Percentiles rank a stretch among this genome's conserved stretches.
phyloP scores from a whole-genome alignment of 1,139 yeast species.

The Geotrichum phurueaensis region DNA sequence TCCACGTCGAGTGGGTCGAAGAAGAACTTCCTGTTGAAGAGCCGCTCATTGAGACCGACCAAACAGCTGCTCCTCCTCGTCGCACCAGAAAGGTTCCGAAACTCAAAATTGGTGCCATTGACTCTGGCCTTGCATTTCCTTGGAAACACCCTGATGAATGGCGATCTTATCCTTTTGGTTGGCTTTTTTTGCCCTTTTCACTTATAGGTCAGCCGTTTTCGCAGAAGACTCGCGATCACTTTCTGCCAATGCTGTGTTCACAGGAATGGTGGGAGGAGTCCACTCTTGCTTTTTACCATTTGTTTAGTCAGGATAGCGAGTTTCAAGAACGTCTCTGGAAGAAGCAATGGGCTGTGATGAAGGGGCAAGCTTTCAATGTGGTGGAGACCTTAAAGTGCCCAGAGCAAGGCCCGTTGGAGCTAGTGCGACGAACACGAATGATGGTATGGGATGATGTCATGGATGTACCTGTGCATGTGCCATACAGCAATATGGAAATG shows the following conservation, averaged over 20 bases:
- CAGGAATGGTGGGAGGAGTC: slow-evolving; percentile 69
- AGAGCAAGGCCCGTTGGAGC: slow-evolving; percentile 62
- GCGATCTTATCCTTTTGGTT: slow-evolving; percentile 76
- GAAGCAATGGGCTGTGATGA: slow-evolving; percentile 63
- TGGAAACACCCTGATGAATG: slow-evolving; percentile 84
- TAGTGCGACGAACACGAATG: slow-evolving; percentile 54
- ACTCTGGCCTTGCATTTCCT: slow-evolving; percentile 70
- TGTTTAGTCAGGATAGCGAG: slow-evolving; percentile 53
- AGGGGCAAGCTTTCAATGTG: slow-evolving; percentile 75
- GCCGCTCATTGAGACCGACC: slow-evolving; percentile 14
- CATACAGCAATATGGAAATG: slow-evolving; percentile 28
- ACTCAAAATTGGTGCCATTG: slow-evolving; percentile 65
- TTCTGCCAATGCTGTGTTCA: slow-evolving; percentile 54
- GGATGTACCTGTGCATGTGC: slow-evolving; percentile 48
- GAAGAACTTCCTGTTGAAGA: slow-evolving; percentile 23
- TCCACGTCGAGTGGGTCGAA: slow-evolving; percentile 46
- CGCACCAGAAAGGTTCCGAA: slow-evolving; percentile 32
- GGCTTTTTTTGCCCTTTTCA: slow-evolving; percentile 62
- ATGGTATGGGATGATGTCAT: slow-evolving; percentile 57
- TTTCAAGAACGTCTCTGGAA: slow-evolving; percentile 63
- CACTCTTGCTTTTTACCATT: slow-evolving; percentile 42
- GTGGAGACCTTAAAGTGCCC: slow-evolving; percentile 56
- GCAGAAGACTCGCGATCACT: slow-evolving; percentile 50
- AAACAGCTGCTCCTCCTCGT: background rate
- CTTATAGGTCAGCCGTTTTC: slow-evolving; percentile 67